Conservation (phyloP, 192 early-diverging fungal species). For the Podila horticola region DNA sequence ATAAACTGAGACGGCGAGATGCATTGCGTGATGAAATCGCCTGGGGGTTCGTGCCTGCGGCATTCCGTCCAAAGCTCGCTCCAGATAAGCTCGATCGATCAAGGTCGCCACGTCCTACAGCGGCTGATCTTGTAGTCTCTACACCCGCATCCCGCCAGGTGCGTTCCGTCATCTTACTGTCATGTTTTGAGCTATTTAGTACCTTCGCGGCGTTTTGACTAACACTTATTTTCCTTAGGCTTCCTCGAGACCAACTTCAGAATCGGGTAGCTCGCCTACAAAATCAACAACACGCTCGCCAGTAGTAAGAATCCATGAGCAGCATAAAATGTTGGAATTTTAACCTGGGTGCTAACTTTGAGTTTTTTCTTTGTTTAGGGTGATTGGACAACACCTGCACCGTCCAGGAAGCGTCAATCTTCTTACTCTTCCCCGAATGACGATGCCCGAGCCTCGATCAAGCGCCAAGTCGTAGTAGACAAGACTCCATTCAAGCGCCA, state of each 20-base stretch:
- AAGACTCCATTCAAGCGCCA: neutral
- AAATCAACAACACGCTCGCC: too few species aligned
- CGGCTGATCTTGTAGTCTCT: neutral
- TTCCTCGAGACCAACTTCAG: too few species aligned
- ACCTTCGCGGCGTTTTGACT: too few species aligned
- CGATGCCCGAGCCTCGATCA: neutral
- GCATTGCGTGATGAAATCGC: neutral
- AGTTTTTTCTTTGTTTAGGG: neutral
- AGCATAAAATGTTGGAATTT: too few species aligned
- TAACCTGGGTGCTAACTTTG: neutral
- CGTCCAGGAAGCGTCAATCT: neutral
- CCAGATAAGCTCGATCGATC: neutral
- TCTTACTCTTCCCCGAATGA: neutral
- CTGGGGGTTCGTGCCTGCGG: neutral
- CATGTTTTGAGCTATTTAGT: too few species aligned
- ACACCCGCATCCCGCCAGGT: too few species aligned
- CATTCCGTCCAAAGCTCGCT: neutral
- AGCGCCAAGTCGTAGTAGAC: neutral
- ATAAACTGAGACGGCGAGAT: neutral
- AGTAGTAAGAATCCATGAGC: too few species aligned
- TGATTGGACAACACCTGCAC: neutral
- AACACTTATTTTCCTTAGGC: too few species aligned
- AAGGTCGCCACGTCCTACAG: neutral
- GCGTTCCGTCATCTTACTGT: too few species aligned
- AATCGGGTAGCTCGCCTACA: too few species aligned